Base-by-base conservation (phyloP, 805 yeast species). In the Suhomyces xylopsoci region DNA sequence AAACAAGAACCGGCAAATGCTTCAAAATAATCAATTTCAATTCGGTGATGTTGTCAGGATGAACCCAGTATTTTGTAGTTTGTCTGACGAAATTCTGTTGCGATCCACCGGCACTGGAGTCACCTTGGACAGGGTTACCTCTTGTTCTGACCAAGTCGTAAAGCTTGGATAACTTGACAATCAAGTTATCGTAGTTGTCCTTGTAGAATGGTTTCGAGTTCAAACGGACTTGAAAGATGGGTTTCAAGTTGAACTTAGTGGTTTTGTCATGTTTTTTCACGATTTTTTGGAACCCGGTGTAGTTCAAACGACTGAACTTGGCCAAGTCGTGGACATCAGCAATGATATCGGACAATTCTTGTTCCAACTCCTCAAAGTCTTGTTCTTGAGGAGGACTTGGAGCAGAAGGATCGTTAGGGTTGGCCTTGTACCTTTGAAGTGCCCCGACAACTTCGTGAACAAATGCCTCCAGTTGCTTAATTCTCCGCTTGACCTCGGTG, bases 51-150 rank as follows among this genome's bases (percentile, higher is more conserved):
- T 94, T 93, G 71, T 94, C 98, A 2, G 97, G 97, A 66, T 94
- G 99, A 30, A 94, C 98, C 99, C 99, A 94, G 73, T 94, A 94
- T 68, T 94, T 94, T 7, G 99, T 94, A 19, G 99, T 94, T 73
- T 94, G 99, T 72, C 99, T 87, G 45, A 94, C 98, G 64, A 94
- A 94, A 75, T 94, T 94, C 71, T 94, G 99, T 78, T 92, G 97
- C 43, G 87, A 81, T 44, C 99, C 99, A 65, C 99, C 99, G n/a
- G 99, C 97, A 5, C 97, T 69, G 3, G 97, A 85, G 72, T 94
- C 99, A 58, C 98, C 98, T 63, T 83, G 81, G 40, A 90, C 89
- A 12, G 99, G 98, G 66, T 90, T 88, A 62, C 99, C 99, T 61
- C 97, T 82, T 0, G 98, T 94, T 69, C 98, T 84, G 26, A 94